Percentiles rank a stretch among this genome's conserved stretches.
Conservation (phyloP, 73 alveolate genomes). For the Tetrahymena elliotti region DNA sequence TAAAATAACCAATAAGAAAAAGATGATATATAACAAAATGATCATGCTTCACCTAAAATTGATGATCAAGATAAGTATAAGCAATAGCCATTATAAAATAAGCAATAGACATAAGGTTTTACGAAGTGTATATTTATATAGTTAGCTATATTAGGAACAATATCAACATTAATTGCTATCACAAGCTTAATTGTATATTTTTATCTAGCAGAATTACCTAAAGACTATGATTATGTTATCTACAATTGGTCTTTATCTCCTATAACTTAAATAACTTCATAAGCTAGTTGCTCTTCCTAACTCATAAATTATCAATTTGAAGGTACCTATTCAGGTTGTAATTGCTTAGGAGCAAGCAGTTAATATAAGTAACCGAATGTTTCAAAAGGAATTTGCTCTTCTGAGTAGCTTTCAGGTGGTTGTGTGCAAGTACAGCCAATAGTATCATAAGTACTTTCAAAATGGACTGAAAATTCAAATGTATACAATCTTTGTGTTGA, state of each 20-base stretch:
- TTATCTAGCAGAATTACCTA: not conserved
- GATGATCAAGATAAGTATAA: not conserved
- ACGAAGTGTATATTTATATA: not conserved
- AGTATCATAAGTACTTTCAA: not conserved
- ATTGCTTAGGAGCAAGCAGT: not conserved
- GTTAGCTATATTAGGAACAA: not conserved
- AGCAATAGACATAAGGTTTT: not conserved
- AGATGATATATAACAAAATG: not conserved
- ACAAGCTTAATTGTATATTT: not conserved
- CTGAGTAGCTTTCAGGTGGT: not conserved
- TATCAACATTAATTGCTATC: not conserved
- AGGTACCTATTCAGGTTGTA: not conserved
- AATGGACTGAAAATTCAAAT: not conserved
- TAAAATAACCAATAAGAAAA: too few species aligned
- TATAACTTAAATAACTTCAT: not conserved
- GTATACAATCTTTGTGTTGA: not conserved
- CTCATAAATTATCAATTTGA: not conserved
- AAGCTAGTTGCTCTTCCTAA: not conserved
- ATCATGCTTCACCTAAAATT: not conserved
- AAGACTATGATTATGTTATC: not conserved
- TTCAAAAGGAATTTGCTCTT: not conserved
- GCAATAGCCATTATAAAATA: too few species aligned
- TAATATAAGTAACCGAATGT: not conserved
- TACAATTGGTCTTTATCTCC: not conserved
- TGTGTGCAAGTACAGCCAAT: not conserved